Evolutionary conservation across 495 filamentous ascomycete genomes (phyloP), one percentile per base, ranked within the genome.

Genomic region (Hamigera avellanea): DNA sequence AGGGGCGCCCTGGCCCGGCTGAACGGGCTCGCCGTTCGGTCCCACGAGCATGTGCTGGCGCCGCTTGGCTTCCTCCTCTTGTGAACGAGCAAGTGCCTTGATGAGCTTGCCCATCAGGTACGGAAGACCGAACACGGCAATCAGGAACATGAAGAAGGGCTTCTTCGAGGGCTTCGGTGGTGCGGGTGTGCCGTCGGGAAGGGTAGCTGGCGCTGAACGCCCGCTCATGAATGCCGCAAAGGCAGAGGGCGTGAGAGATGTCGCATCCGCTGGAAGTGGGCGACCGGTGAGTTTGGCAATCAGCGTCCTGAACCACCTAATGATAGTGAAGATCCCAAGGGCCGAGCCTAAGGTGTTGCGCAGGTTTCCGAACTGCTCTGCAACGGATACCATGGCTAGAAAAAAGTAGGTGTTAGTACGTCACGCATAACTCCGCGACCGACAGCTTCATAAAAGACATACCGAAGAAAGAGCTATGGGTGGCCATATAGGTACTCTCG

Each of bases 401-500:
- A n/a, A 37, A 34, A n/a, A n/a, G n/a, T n/a, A n/a, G n/a, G n/a
- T n/a, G 6, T 13, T 5, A n/a, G 28, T 21, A 23, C 13, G 21
- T 12, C 16, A 18, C 17, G 18, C 17, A 12, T 17, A 21, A 32
- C 27, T 14, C 28, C 6, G 14, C 6, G 5, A 8, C 5, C 5
- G 21, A 9, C 5, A 4, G 21, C 9, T 4, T 23, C 21, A 19
- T 29, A 18, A 26, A 14, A 15, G 18, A 69, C 82, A 55, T 76
- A 96, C 89, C 91, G 54, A 96, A 96, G 62, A 99, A 99, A 34
- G 82, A 89, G 33, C 84, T 93, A 65, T 96, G 93, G 2, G 93
- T 99, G n/a, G 93, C 91, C 93, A 99, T 96, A 49, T 94, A 99
- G 8, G 93, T 96, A 59, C 89, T 95, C 62, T 99, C 91, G 8